Evolutionary conservation across 805 yeast genomes (phyloP).

Genomic region (Sugiyamaella lignohabitans): DNA sequence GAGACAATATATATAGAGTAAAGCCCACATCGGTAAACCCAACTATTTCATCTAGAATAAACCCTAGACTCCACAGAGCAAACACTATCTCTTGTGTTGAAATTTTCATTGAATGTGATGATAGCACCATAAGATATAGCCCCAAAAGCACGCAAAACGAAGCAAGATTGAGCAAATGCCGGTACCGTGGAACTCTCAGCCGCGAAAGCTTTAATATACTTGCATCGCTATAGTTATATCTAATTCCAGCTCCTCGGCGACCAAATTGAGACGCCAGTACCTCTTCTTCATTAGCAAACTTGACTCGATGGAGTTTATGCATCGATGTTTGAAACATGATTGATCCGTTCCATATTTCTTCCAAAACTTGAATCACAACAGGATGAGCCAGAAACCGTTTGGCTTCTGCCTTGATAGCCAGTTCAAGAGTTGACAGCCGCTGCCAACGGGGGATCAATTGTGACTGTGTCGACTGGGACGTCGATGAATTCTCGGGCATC

Average conservation of each 20-base stretch:
- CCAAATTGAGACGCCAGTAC: slow-evolving; percentile 25
- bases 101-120: slow-evolving; percentile 14
- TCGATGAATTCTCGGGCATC: not conserved
- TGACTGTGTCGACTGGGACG: slow-evolving; percentile 7
- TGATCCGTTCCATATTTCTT: slow-evolving; percentile 48
- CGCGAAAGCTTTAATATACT: slow-evolving; percentile 34
- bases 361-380: slow-evolving; percentile 40
- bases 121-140: slow-evolving; percentile 28
- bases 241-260: slow-evolving; percentile 31
- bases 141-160: slow-evolving; percentile 30
- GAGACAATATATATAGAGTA: slow-evolving; percentile 40
- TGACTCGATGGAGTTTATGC: slow-evolving; percentile 32
- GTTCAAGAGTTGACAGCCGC: slow-evolving; percentile 42
- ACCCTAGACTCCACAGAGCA: slow-evolving; percentile 42
- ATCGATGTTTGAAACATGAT: slow-evolving; percentile 36
- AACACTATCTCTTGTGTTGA: slow-evolving; percentile 34
- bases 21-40: slow-evolving; percentile 42
- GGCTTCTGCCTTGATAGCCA: slow-evolving; percentile 47
- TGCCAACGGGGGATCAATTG: slow-evolving; percentile 32
- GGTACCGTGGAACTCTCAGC: slow-evolving; percentile 35
- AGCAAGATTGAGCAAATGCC: slow-evolving; percentile 29
- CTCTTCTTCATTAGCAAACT: slow-evolving; percentile 26
- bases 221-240: slow-evolving; percentile 32
- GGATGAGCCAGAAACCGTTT: slow-evolving; percentile 50
- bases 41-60: slow-evolving; percentile 42